Conservation (phyloP, 441 rosid species). For the Populus hybrid region DNA sequence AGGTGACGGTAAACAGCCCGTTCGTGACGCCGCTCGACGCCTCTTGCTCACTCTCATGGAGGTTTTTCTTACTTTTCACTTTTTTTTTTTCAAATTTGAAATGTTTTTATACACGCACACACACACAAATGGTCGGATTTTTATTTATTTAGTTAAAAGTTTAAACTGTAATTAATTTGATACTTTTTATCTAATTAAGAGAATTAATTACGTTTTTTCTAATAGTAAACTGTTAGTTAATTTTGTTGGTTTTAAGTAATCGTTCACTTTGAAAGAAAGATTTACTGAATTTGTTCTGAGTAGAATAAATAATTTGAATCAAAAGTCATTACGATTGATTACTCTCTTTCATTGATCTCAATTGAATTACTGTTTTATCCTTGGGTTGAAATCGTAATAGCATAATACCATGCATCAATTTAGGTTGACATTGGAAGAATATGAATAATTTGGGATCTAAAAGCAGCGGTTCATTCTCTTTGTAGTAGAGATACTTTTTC, state of each 20-base stretch:
- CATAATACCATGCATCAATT: not conserved
- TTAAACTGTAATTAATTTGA: not conserved
- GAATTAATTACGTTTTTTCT: not conserved
- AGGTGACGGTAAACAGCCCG: conserved; percentile 95
- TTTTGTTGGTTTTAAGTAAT: no score
- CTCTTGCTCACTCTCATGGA: conserved; percentile 96
- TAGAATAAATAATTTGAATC: not conserved
- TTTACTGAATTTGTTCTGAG: not conserved
- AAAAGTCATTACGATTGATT: not conserved
- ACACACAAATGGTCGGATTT: not conserved
- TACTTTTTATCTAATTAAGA: not conserved
- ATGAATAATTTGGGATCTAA: not conserved
- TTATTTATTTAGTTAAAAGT: not conserved
- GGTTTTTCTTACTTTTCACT: conserved; percentile 34
- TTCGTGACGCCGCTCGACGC: conserved; percentile 92
- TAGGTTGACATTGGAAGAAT: not conserved
- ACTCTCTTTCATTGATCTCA: not conserved
- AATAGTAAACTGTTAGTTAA: not conserved
- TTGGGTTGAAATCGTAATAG: not conserved
- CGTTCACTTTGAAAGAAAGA: not conserved
- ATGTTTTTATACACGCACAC: not conserved
- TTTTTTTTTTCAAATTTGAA: not conserved
- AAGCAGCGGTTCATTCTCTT: not conserved
- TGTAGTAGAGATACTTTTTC: not conserved
- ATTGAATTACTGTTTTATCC: not conserved